Conservation (phyloP, 2,329 filamentous ascomycete species). For the Emericellopsis atlantica region DNA sequence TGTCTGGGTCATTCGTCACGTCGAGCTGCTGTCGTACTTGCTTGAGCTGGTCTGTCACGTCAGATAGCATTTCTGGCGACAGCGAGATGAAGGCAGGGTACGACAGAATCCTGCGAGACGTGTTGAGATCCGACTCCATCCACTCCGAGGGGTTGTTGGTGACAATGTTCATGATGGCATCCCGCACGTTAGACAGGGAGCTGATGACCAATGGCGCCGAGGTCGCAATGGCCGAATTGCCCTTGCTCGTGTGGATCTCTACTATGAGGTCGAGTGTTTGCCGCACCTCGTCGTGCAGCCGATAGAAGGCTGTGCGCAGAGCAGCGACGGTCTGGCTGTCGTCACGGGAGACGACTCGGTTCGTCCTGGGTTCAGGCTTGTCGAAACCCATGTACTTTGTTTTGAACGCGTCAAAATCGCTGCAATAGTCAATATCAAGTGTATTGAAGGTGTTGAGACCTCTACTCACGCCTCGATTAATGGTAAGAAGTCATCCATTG, state of each 20-base stretch:
- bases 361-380: no score
- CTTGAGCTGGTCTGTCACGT: neutral
- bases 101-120: neutral
- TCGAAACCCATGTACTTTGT: no score
- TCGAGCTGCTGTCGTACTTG: neutral
- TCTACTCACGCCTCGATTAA: no score
- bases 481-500: no score
- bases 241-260: neutral
- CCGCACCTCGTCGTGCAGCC: neutral
- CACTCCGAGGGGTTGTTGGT: slow-evolving; percentile 12
- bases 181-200: neutral
- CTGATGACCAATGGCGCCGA: neutral
- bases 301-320: neutral
- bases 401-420: no score
- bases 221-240: neutral
- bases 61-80: neutral
- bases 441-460: no score
- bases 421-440: no score
- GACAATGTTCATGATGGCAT: slow-evolving; percentile 3
- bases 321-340: neutral
- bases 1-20: neutral
- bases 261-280: neutral
- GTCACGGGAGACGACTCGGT: neutral
- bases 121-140: slow-evolving; percentile 8
- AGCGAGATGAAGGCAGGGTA: neutral